Percentiles rank a stretch among this genome's conserved stretches.
Evolutionary conservation across 805 yeast genomes (phyloP).

Genomic region (Pichia insulana): DNA sequence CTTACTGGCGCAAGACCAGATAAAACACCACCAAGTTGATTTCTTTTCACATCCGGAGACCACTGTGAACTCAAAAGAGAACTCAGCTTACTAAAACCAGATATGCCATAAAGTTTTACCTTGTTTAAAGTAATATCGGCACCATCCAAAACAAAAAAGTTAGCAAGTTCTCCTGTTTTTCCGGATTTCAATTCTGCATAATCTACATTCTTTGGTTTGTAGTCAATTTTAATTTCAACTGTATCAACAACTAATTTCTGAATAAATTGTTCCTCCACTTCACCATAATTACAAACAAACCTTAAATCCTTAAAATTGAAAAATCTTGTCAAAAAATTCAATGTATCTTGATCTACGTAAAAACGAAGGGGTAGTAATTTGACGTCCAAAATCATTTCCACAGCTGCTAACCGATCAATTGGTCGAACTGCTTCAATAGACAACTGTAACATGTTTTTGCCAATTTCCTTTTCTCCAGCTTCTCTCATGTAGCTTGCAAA

Average conservation of each 20-base stretch:
- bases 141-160: conserved; percentile 82
- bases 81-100: conserved; percentile 61
- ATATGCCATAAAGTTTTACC: conserved; percentile 61
- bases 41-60: conserved; percentile 81
- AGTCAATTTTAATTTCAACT: conserved; percentile 64
- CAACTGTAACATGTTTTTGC: conserved; percentile 52
- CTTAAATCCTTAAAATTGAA: conserved; percentile 69
- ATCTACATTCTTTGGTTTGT: conserved; percentile 85
- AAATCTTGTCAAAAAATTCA: conserved; percentile 75
- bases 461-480: conserved; percentile 62
- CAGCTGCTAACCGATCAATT: conserved; percentile 49
- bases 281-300: conserved; percentile 41
- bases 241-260: conserved; percentile 59
- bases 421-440: conserved; percentile 57
- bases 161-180: conserved; percentile 76
- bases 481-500: conserved; percentile 62
- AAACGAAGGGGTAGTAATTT: conserved; percentile 65
- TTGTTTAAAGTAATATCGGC: conserved; percentile 60
- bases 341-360: conserved; percentile 88
- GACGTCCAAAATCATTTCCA: conserved; percentile 52
- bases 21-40: conserved; percentile 71
- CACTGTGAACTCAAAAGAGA: conserved; percentile 55
- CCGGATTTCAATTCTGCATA: conserved; percentile 82
- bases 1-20: conserved; percentile 80
- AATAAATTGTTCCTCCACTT: conserved; percentile 58